Base-by-base conservation (phyloP, 768 basidiomycete species). In the Neoboletus magnificus region DNA sequence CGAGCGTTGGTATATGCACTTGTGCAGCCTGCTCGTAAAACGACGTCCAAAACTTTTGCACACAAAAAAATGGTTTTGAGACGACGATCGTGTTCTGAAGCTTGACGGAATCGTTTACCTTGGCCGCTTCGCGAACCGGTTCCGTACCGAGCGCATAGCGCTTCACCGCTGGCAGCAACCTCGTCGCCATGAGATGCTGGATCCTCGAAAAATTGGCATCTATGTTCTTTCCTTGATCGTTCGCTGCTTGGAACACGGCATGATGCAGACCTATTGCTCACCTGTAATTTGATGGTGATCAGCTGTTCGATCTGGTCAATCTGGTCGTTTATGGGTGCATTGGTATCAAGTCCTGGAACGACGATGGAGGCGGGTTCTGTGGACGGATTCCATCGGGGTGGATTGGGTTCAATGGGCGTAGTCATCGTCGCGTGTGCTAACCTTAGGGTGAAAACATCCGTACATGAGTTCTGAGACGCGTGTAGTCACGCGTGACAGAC, bases 21-120 rank as follows among this genome's bases (percentile, higher is more conserved):
- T 92, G 87, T 4, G 96, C 95, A 10, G 94, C 93, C 56, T 89
- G 84, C 66, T 98, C 94, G 67, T 94, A 98, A 78, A 99, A 98
- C 0, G 91, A 88, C 5, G 87, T 87, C 95, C 96, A 98, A 70
- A 98, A 98, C 95, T 50, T 96, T 63, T 0, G 25, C 5, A 44
- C 20, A 29, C 1, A 1, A 27, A 22, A 20, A 16, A 30, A 36
- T 22, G 15, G 37, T 10, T 20, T 29, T 43, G 42, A 44, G 35
- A 45, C 6, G 25, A 25, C 11, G 47, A 41, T n/a, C 8, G 48
- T 3, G 33, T 36, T 32, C 18, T 22, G 22, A 45, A 9, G 27
- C 7, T 7, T 30, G 40, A 51, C 32, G 3, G 10, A 0, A 73
- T 83, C 62, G 11, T 9, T 35, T 46, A 93, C 96, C 77, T 89